A percentile compares a stretch with the other conserved stretches of the same genome.
Evolutionary conservation across 108 stramenopile species (phyloP).

Genomic region (Fragilaria crotonensis): DNA sequence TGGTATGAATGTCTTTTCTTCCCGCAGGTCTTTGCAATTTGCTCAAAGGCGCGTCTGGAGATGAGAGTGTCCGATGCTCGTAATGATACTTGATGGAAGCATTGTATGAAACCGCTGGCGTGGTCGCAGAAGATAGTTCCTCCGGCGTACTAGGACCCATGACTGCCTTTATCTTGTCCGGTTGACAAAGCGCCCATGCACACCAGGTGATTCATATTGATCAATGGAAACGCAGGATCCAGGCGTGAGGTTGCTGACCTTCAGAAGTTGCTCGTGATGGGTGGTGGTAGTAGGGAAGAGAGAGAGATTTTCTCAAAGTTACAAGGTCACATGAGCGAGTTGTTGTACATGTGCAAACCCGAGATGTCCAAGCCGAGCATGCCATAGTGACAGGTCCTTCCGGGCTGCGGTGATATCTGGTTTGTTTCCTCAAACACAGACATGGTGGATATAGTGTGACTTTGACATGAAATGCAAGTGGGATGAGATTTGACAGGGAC

Average conservation of each 20-base stretch:
- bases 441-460: not conserved
- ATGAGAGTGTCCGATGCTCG: constrained; percentile 11
- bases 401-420: not conserved
- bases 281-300: not conserved
- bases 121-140: constrained; percentile 14
- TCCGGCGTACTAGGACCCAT: not conserved
- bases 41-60: constrained; percentile 17
- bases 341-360: not conserved
- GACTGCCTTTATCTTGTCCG: not conserved
- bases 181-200: not conserved
- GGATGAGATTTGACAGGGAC: not conserved
- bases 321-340: not conserved
- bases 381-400: not conserved
- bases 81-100: constrained; percentile 6
- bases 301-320: not conserved
- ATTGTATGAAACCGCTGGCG: constrained; percentile 5
- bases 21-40: not conserved
- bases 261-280: not conserved
- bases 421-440: not conserved
- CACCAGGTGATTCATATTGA: constrained; percentile 3
- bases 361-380: constrained; percentile 18
- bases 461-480: not conserved
- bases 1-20: constrained; percentile 13
- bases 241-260: not conserved
- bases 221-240: constrained; percentile 2